Conservation (phyloP, 768 basidiomycete genomes). For the Kwoniella botswanensis region DNA sequence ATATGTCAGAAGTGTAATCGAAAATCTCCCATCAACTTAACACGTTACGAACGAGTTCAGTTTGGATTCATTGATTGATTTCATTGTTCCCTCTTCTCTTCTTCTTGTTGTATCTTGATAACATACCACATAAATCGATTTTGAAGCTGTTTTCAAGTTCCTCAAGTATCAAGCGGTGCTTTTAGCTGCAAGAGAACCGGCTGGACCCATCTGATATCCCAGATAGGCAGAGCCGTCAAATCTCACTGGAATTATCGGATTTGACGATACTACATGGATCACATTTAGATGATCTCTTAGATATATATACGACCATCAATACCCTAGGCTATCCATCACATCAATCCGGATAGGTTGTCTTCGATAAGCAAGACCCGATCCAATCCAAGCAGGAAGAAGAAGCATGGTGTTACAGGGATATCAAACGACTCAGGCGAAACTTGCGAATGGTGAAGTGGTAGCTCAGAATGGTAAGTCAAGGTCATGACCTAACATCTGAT, state of each 20-base stretch:
- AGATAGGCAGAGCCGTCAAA: too few relatives aligned
- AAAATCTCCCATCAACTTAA: not conserved
- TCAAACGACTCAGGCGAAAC: conserved; percentile 39
- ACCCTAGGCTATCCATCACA: too few relatives aligned
- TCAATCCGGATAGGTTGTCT: too few relatives aligned
- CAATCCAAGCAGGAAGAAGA: too few relatives aligned
- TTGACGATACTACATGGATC: too few relatives aligned
- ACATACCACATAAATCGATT: not conserved
- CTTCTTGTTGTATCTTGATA: not conserved
- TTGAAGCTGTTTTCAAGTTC: not conserved
- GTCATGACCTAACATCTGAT: not conserved
- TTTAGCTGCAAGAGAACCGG: too few relatives aligned
- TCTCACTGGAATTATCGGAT: too few relatives aligned
- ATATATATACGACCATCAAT: too few relatives aligned
- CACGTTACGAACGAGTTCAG: not conserved
- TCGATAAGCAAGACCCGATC: too few relatives aligned
- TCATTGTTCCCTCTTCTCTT: not conserved
- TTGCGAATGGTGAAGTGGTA: conserved; percentile 53
- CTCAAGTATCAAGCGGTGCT: not conserved
- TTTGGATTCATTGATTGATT: not conserved
- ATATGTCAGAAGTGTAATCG: not conserved
- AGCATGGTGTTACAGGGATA: conserved; percentile 41
- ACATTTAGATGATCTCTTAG: too few relatives aligned
- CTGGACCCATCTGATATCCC: too few relatives aligned
- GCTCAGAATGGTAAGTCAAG: conserved; percentile 44